Conservation (phyloP, 73 alveolate species). For the Diophrys appendiculata region DNA sequence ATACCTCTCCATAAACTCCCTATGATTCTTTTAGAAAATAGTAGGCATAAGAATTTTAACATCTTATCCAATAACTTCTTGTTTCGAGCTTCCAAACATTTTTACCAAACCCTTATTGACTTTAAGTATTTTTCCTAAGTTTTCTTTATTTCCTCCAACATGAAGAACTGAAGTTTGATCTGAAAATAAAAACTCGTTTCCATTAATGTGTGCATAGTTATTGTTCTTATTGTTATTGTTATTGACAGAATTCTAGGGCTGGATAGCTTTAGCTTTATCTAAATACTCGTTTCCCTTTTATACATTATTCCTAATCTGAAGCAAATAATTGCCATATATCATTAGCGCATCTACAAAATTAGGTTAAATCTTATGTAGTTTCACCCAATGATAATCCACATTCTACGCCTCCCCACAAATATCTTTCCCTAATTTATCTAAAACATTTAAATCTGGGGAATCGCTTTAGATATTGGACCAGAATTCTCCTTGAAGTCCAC, state of each 20-base stretch:
- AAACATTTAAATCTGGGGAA: slow-evolving; percentile 12
- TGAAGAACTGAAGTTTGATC: slow-evolving; percentile 42
- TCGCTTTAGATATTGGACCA: slow-evolving; percentile 18
- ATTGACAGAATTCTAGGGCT: no score
- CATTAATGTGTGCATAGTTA: no score
- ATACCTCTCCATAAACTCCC: slow-evolving; percentile 32
- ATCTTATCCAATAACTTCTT: slow-evolving; percentile 40
- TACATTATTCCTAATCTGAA: slow-evolving; percentile 24
- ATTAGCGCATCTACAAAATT: slow-evolving; percentile 32
- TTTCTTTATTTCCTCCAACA: slow-evolving; percentile 40
- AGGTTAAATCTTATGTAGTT: slow-evolving; percentile 23
- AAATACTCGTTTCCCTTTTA: slow-evolving; percentile 36
- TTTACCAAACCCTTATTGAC: slow-evolving; percentile 28
- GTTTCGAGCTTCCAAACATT: slow-evolving; percentile 34
- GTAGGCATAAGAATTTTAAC: slow-evolving; percentile 34
- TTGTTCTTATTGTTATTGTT: no score
- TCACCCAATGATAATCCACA: slow-evolving; percentile 32
- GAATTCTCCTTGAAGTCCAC: slow-evolving; percentile 44
- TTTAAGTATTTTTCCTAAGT: slow-evolving; percentile 35
- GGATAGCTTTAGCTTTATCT: no score
- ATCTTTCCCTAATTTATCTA: slow-evolving; percentile 25
- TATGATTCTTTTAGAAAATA: slow-evolving; percentile 22
- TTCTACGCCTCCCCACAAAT: slow-evolving; percentile 18
- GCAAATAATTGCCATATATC: slow-evolving; percentile 42
- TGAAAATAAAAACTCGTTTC: slow-evolving; percentile 31